These are phyloP conservation scores for Cryptococcus amylolentus DNA, from an alignment of 1,284 basidiomycete species.

Conservation along the genomic window DNA sequence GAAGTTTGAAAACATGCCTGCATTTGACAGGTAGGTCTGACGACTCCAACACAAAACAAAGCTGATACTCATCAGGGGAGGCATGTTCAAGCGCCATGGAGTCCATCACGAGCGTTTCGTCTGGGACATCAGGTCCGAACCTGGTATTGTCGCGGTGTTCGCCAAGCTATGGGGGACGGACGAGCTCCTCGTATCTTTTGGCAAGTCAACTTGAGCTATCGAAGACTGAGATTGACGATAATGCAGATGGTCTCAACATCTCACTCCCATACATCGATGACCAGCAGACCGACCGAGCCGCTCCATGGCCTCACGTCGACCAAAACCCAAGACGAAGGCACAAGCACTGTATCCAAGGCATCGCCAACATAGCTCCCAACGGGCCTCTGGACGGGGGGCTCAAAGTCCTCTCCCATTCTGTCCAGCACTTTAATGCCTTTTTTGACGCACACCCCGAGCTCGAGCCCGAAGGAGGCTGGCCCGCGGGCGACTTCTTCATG, in stretches of 20 bases:
- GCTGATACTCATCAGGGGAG: constrained; percentile 22
- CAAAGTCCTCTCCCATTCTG: constrained; percentile 37
- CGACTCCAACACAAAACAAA: constrained; percentile 28
- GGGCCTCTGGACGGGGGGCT: constrained; percentile 48
- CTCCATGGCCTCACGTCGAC: constrained; percentile 48
- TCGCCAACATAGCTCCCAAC: constrained; percentile 35
- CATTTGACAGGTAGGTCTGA: constrained; percentile 28
- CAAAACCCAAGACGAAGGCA: constrained; percentile 40
- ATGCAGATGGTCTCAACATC: constrained; percentile 40
- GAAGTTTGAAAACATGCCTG: constrained; percentile 26
- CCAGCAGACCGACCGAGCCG: constrained; percentile 19
- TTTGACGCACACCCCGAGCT: constrained; percentile 22
- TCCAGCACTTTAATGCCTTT: constrained; percentile 21
- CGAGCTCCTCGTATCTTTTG: constrained; percentile 18
- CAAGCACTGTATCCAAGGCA: constrained; percentile 48
- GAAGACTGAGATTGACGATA: background rate
- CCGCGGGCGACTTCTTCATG: background rate
- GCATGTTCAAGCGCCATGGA: constrained; percentile 39
- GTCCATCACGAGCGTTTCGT: constrained; percentile 44
- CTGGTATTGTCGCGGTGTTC: constrained; percentile 25
- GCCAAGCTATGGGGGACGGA: constrained; percentile 22
- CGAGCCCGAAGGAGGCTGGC: background rate
- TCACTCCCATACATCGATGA: constrained; percentile 39
- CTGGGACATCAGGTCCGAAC: constrained; percentile 39
- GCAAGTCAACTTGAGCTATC: constrained; percentile 8